Evolutionary conservation across 2,329 filamentous ascomycete genomes (phyloP), one percentile per base, ranked within the genome.

Genomic region (Paecilomyces niveus): DNA sequence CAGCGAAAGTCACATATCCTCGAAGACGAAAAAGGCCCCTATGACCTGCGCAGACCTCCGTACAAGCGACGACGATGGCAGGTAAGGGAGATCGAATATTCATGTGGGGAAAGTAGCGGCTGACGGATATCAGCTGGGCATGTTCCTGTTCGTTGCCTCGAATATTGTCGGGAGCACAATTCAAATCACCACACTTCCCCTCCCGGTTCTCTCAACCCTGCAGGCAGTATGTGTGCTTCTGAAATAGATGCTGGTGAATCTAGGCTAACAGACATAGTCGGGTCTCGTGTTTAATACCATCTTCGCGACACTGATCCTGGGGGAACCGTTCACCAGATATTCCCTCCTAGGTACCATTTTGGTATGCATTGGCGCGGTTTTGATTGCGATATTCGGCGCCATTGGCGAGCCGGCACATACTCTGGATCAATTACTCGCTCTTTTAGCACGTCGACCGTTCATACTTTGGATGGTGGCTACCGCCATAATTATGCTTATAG

Each of bases 231-330:
- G 78, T 72, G 35, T 54, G 45, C 9, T 45, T 52, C 22, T 29
- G 10, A 15, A 31, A 60, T 50, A 52, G 52, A 9, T 33, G 24
- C 31, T 7, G n/a, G 39, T 9, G 39, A 26, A 22, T 18, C 13
- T n/a, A 22, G 13, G 32, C 45, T 29, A 24, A 53, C 18, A 31
- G 32, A 58, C 39, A 59, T 65, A 83, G 72, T 96, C 93, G 3
- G 94, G 94, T 52, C 83, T 99, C 57, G 94, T 99, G 62, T 99
- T 99, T 82, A 99, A 99, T 80, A 96, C 93, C 58, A 91, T 97
- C 74, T 96, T 95, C 81, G 94, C 94, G 61, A 95, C 92, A 52
- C 78, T 97, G 58, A 90, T 97, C 68, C 83, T 99, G 54, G 88
- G 89, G 69, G 93, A 99, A 75, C 90, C 92, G 3, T 99, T 97